Percentiles rank a stretch among this genome's conserved stretches.
Conservation (phyloP, 371 early-diverging fungal genomes). For the Neoconidiobolus thromboides region DNA sequence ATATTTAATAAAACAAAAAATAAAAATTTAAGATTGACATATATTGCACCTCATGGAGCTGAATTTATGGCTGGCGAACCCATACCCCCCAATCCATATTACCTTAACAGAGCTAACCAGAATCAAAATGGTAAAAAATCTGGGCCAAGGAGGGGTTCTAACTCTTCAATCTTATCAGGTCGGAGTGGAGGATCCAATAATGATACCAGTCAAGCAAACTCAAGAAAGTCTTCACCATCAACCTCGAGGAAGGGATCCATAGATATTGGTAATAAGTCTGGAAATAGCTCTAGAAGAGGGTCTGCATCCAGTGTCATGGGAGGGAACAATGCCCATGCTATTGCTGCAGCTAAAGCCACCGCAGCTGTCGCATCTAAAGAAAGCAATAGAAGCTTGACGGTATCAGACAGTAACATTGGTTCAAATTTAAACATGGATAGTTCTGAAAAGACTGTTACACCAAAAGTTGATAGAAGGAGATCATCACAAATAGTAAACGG, state of each 20-base stretch:
- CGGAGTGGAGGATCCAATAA: not conserved
- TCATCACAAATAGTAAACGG: no score
- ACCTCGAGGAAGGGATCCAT: not conserved
- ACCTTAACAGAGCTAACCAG: not conserved
- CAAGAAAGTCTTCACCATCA: not conserved
- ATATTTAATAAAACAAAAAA: not conserved
- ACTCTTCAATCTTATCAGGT: not conserved
- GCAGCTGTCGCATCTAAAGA: not conserved
- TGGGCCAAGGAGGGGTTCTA: not conserved
- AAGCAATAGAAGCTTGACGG: not conserved
- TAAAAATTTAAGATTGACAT: not conserved
- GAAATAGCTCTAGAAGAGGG: not conserved
- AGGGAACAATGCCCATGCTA: no score
- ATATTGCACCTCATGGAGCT: conserved; percentile 3
- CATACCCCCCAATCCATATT: not conserved
- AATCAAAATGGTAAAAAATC: not conserved
- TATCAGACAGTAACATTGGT: no score
- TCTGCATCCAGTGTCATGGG: not conserved
- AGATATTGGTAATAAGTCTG: not conserved
- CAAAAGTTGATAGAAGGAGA: no score
- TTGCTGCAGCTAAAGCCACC: not conserved
- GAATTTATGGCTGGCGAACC: not conserved
- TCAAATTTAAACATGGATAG: not conserved
- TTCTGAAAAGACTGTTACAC: conserved; percentile 25
- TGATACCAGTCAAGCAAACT: not conserved